phyloP scores from a whole-genome alignment of 257 asterid genomes.

The Salvia splendens region DNA sequence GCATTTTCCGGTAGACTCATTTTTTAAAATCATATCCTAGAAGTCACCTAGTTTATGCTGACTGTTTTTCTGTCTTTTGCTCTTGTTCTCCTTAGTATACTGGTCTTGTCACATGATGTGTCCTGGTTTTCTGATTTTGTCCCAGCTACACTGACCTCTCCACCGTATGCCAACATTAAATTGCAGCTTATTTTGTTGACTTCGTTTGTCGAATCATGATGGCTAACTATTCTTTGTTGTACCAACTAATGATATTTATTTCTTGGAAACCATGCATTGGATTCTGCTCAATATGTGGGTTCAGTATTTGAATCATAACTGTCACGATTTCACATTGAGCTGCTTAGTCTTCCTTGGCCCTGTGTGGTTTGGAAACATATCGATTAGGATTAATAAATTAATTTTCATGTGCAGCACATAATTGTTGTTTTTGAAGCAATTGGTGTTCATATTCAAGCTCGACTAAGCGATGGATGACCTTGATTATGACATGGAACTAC shows the following conservation, averaged over 20 bases:
- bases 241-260: background rate
- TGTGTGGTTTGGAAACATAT: slow-evolving; percentile 6
- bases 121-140: background rate
- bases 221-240: slow-evolving; percentile 1
- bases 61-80: background rate
- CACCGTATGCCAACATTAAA: slow-evolving; percentile 19
- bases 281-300: slow-evolving; percentile 3
- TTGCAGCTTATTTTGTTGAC: slow-evolving; percentile 28
- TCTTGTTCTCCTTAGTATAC: background rate
- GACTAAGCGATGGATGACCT: too few species aligned
- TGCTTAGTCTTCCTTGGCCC: background rate
- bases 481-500: too few species aligned
- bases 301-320: background rate
- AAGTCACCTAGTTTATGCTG: background rate
- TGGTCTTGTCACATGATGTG: slow-evolving; percentile 21
- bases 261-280: background rate
- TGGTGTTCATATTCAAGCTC: too few species aligned
- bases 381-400: too few species aligned
- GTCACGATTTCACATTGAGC: background rate
- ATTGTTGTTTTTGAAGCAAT: too few species aligned
- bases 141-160: background rate
- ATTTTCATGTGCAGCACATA: background rate
- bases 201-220: slow-evolving; percentile 20
- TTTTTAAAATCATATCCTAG: too few species aligned
- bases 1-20: background rate